Base-by-base conservation (phyloP, 208 protist species). In the Trichomonas vaginalis region DNA sequence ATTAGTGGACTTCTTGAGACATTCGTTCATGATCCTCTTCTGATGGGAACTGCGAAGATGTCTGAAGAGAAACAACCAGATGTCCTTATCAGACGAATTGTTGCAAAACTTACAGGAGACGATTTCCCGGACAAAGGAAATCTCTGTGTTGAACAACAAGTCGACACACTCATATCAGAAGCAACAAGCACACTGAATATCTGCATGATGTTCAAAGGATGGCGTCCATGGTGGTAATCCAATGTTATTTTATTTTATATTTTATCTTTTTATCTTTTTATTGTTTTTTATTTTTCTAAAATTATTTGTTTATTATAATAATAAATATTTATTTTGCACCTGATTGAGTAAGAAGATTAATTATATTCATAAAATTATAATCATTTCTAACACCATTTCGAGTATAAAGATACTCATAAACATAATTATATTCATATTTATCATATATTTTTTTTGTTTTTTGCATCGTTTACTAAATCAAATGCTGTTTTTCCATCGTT, bases 21-120 rank as follows among this genome's bases (percentile, higher is more conserved):
- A 39, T 95, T 95, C 40, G 42, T 95, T 2, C 23, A 70, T 46
- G 92, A 95, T 46, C 92, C 92, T 10, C 1, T 95, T 23, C 15
- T 95, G 47, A 49, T 99, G 42, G 40, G 45, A 42, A 23, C 40
- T 37, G 86, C 42, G 4, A 92, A 88, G 27, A 47, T 27, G 56
- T 32, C 12, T 27, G 56, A 70, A 70, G 56, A 70, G 56, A 70
- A 70, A 23, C 14, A 88, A 4, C 82, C 82, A 32, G 39, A 88
- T 23, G 35, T 47, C 14, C 8, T 88, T 8, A 45, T 88, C 35
- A 88, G 32, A 17, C 35, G 82, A 88, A 40, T 88, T 88, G 86
- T 27, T 51, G 86, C 42, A n/a, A 92, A 92, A 92, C 27, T 92
- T 0, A 51, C 17, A 48, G 40, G 45, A 27, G 35, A 42, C 32